These are phyloP conservation scores for Persicaria maculosa DNA, from an alignment of 148 eudicot genomes.

Conservation along the genomic window DNA sequence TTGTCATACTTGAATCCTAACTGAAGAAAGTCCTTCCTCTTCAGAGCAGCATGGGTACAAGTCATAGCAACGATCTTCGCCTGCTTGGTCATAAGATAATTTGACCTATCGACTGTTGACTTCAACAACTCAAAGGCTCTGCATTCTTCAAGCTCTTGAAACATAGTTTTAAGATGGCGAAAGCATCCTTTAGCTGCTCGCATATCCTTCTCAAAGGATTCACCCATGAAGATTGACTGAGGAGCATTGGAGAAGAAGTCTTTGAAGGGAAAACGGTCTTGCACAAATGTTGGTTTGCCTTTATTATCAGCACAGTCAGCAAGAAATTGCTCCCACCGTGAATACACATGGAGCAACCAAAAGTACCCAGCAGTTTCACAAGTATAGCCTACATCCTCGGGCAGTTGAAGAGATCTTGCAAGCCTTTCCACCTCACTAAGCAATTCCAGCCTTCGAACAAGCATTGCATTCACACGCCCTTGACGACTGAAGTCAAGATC, in stretches of 20 bases:
- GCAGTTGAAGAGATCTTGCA: conserved; percentile 92
- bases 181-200: conserved; percentile 93
- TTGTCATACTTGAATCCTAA: conserved; percentile 95
- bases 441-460: conserved; percentile 85
- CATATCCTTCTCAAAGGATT: conserved; percentile 83
- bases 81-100: conserved; percentile 93
- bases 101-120: conserved; percentile 90
- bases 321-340: conserved; percentile 95
- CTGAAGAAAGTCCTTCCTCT: conserved; percentile 91
- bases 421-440: conserved; percentile 95
- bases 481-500: conserved; percentile 98
- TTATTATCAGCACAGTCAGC: conserved; percentile 70
- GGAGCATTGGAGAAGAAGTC: conserved; percentile 84
- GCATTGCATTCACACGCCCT: conserved; percentile 98
- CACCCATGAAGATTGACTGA: conserved; percentile 73
- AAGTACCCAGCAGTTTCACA: conserved; percentile 98
- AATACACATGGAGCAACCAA: conserved; percentile 95
- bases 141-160: conserved; percentile 97
- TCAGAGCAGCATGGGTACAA: conserved; percentile 98
- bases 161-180: conserved; percentile 80
- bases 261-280: conserved; percentile 79
- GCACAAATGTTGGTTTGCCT: conserved; percentile 65
- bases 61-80: conserved; percentile 99
- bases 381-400: conserved; percentile 98
- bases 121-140: conserved; percentile 97